phyloP scores from a whole-genome alignment of 2,329 filamentous ascomycete genomes.

The Neofusicoccum ribis region DNA sequence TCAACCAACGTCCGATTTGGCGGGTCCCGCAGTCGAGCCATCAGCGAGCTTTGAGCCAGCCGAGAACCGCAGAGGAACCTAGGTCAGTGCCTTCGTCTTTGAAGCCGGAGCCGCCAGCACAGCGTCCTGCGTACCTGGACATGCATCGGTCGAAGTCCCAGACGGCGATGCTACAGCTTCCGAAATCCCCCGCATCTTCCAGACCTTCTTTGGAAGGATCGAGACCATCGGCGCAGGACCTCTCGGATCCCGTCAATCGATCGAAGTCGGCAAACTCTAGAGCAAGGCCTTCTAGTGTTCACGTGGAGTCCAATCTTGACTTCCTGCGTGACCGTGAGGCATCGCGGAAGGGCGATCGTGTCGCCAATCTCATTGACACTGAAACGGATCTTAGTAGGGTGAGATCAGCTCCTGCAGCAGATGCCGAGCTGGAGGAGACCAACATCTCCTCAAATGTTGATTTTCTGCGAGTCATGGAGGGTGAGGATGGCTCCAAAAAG shows the following conservation, averaged over 20 bases:
- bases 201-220: slow-evolving; percentile 71
- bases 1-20: slow-evolving; percentile 52
- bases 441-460: slow-evolving; percentile 79
- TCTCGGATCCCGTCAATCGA: slow-evolving; percentile 57
- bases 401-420: slow-evolving; percentile 31
- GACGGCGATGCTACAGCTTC: slow-evolving; percentile 48
- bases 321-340: slow-evolving; percentile 77
- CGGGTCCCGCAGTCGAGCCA: slow-evolving; percentile 53
- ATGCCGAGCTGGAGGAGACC: slow-evolving; percentile 50
- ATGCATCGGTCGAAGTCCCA: slow-evolving; percentile 52
- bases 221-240: slow-evolving; percentile 64
- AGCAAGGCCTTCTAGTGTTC: slow-evolving; percentile 76
- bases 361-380: slow-evolving; percentile 22
- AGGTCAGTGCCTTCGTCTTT: slow-evolving; percentile 33
- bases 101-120: slow-evolving; percentile 37
- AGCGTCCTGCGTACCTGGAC: slow-evolving; percentile 46
- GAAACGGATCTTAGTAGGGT: slow-evolving; percentile 23
- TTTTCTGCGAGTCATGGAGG: slow-evolving; percentile 74
- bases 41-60: slow-evolving; percentile 51
- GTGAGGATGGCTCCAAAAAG: slow-evolving; percentile 54
- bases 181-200: slow-evolving; percentile 58
- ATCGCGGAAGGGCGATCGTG: slow-evolving; percentile 40
- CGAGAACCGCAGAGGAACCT: slow-evolving; percentile 43
- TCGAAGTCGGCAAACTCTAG: slow-evolving; percentile 67
- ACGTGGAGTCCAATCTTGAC: slow-evolving; percentile 79